phyloP scores from a whole-genome alignment of 306 rosid species.

The Mimosa bimucronata region DNA sequence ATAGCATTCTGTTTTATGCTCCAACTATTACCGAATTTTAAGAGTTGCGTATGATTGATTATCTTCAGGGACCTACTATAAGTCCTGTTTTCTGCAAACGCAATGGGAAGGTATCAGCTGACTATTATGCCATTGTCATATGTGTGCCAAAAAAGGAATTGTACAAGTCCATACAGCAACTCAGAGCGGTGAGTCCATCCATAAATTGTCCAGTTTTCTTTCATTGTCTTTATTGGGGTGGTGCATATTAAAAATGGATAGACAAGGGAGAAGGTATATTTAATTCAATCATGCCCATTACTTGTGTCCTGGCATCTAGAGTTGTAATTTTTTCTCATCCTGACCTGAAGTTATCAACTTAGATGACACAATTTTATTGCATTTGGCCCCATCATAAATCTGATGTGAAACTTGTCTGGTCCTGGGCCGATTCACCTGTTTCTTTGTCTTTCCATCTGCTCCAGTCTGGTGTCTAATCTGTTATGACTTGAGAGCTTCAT shows the following conservation, averaged over 20 bases:
- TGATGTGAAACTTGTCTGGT: background rate
- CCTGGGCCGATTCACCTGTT: background rate
- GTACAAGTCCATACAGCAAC: conserved; percentile 83
- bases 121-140: conserved; percentile 87
- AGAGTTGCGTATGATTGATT: conserved; percentile 26
- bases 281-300: background rate
- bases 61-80: conserved; percentile 86
- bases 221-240: background rate
- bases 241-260: conserved; percentile 30
- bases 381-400: conserved; percentile 2
- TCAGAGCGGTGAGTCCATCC: conserved; percentile 76
- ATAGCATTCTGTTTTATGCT: conserved; percentile 13
- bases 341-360: background rate
- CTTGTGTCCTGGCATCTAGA: background rate
- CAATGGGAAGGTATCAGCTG: conserved; percentile 63
- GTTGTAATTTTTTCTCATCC: background rate
- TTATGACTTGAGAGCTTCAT: background rate
- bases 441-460: background rate
- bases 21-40: conserved; percentile 13
- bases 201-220: background rate
- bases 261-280: conserved; percentile 8
- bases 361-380: background rate
- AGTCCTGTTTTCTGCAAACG: conserved; percentile 84
- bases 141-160: conserved; percentile 83
- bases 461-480: background rate